Conservation (phyloP, 164 flowering plant species). For the Berberis thunbergii region DNA sequence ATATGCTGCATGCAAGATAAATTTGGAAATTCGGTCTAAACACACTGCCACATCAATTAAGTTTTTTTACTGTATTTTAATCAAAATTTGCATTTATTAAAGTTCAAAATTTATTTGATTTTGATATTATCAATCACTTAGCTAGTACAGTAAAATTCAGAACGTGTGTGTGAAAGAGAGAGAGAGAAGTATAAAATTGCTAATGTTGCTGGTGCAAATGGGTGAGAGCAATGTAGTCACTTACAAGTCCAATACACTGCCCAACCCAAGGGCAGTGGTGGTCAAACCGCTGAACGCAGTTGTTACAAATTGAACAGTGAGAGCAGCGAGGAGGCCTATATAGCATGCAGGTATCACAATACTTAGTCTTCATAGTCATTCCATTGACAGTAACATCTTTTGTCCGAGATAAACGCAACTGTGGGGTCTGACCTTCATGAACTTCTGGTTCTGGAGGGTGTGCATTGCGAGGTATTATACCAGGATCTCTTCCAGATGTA, state of each 20-base stretch:
- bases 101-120: no score
- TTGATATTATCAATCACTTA: no score
- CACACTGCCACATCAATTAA: no score
- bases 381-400: constrained; percentile 89
- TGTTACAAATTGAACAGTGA: constrained; percentile 87
- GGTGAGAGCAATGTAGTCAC: constrained; percentile 6
- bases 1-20: no score
- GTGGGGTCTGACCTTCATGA: constrained; percentile 83
- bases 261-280: constrained; percentile 99
- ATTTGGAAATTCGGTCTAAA: no score
- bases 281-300: constrained; percentile 92
- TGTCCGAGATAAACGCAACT: constrained; percentile 66
- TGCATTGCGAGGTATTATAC: constrained; percentile 89
- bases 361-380: constrained; percentile 65
- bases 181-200: neutral
- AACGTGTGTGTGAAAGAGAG: neutral
- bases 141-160: no score
- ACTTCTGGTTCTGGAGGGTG: constrained; percentile 97
- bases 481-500: constrained; percentile 97
- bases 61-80: no score
- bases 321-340: constrained; percentile 99
- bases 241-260: constrained; percentile 96
- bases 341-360: constrained; percentile 98
- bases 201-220: no score
- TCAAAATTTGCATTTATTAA: no score